A percentile compares a stretch with the other conserved stretches of the same genome.
Evolutionary conservation across 805 yeast species (phyloP).

Genomic region (Zygosaccharomyces bailii): DNA sequence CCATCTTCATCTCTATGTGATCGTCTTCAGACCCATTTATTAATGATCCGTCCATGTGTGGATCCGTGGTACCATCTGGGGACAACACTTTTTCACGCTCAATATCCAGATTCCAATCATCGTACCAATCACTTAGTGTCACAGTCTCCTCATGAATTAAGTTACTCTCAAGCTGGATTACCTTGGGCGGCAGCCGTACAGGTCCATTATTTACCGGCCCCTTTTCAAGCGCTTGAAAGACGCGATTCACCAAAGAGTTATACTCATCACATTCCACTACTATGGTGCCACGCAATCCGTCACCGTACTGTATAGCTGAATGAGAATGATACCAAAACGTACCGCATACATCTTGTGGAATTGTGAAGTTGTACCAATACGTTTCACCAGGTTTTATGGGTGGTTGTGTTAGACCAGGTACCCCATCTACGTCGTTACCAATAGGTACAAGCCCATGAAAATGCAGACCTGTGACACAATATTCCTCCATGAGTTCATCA

Average conservation of each 20-base stretch:
- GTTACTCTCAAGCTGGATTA: neutral
- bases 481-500: conserved; percentile 16
- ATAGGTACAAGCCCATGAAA: conserved; percentile 52
- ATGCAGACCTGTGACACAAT: conserved; percentile 42
- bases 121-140: conserved; percentile 62
- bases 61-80: conserved; percentile 29
- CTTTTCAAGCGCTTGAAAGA: conserved; percentile 9
- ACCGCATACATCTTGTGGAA: conserved; percentile 45
- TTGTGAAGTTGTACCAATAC: conserved; percentile 45
- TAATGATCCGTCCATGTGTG: conserved; percentile 26
- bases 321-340: conserved; percentile 60
- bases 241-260: conserved; percentile 36
- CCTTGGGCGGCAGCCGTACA: neutral
- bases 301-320: conserved; percentile 47
- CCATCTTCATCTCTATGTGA: conserved; percentile 34
- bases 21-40: conserved; percentile 24
- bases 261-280: conserved; percentile 50
- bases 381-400: conserved; percentile 65
- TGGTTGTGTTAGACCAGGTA: conserved; percentile 54
- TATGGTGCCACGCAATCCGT: conserved; percentile 49
- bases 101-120: conserved; percentile 41
- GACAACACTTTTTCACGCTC: conserved; percentile 27
- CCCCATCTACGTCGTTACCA: conserved; percentile 45
- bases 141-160: conserved; percentile 46
- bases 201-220: conserved; percentile 1